phyloP scores from a whole-genome alignment of 495 filamentous ascomycete species.

The Penicillium psychrofluorescens region DNA sequence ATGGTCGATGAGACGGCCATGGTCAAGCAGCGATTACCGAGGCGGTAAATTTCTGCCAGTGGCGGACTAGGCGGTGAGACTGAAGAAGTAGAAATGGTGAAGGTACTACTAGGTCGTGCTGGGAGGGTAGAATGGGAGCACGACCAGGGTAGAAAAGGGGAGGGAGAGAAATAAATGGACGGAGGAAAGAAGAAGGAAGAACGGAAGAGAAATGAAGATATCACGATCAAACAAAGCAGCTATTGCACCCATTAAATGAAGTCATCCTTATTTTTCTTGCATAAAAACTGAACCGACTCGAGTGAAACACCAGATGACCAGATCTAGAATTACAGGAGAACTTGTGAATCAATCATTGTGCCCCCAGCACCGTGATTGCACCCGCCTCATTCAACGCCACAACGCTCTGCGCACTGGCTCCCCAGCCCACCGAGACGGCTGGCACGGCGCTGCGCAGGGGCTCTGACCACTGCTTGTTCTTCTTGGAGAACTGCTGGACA shows the following conservation, averaged over 20 bases:
- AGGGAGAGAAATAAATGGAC: not conserved
- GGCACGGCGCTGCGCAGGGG: constrained; percentile 67
- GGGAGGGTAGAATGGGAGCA: too few species aligned
- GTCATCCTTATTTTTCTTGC: not conserved
- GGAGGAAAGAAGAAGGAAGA: not conserved
- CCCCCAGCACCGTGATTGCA: constrained; percentile 55
- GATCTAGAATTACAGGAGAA: constrained; percentile 24
- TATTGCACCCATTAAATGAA: too few species aligned
- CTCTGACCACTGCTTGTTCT: constrained; percentile 81
- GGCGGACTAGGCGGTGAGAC: not conserved
- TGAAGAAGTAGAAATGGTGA: not conserved
- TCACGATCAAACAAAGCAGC: too few species aligned
- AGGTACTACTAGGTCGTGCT: too few species aligned
- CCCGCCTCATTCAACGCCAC: constrained; percentile 69
- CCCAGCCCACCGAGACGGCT: constrained; percentile 70
- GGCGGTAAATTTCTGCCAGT: constrained; percentile 7
- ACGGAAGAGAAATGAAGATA: not conserved
- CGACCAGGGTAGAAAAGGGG: too few species aligned
- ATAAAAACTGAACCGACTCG: constrained; percentile 11
- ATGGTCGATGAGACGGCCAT: constrained; percentile 7
- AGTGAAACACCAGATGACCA: constrained; percentile 16
- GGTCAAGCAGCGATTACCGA: constrained; percentile 4
- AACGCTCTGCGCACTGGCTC: constrained; percentile 62
- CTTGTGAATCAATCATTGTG: constrained; percentile 35
- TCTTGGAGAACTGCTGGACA: constrained; percentile 82